Percentiles rank a stretch among this genome's conserved stretches.
Evolutionary conservation across 2,329 filamentous ascomycete species (phyloP).

Genomic region (Penicillium sp.): DNA sequence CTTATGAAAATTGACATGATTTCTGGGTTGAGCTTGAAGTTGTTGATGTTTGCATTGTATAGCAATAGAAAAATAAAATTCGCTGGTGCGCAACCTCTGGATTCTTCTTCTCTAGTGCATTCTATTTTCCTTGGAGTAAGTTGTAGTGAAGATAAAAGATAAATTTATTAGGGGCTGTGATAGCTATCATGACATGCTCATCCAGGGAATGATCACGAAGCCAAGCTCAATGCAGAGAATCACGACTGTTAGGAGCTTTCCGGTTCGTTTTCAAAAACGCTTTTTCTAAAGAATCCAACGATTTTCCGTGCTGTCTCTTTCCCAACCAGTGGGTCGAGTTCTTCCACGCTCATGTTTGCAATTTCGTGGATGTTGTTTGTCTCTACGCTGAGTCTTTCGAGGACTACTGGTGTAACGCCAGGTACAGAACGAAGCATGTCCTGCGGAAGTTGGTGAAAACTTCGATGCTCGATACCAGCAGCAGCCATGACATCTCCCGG

Average conservation of each 20-base stretch:
- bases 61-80: constrained; percentile 8
- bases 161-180: neutral
- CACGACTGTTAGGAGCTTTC: neutral
- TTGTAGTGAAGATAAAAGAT: neutral
- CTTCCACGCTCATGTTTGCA: constrained; percentile 75
- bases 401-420: constrained; percentile 74
- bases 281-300: constrained; percentile 71
- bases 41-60: constrained; percentile 3
- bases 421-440: constrained; percentile 87
- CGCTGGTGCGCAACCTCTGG: neutral
- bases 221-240: neutral
- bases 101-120: neutral
- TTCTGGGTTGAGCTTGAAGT: neutral
- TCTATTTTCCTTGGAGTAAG: neutral
- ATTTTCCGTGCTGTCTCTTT: constrained; percentile 73
- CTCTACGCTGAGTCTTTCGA: constrained; percentile 67
- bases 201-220: neutral
- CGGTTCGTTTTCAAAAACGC: constrained; percentile 48
- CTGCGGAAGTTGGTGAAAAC: constrained; percentile 79
- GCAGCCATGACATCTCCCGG: constrained; percentile 55
- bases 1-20: neutral
- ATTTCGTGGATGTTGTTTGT: constrained; percentile 75
- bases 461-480: constrained; percentile 53
- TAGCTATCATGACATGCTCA: too few relatives aligned
- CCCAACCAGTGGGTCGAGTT: constrained; percentile 72